Conservation (phyloP, 1,284 basidiomycete genomes). For the Cutaneotrichosporon cavernicola region DNA sequence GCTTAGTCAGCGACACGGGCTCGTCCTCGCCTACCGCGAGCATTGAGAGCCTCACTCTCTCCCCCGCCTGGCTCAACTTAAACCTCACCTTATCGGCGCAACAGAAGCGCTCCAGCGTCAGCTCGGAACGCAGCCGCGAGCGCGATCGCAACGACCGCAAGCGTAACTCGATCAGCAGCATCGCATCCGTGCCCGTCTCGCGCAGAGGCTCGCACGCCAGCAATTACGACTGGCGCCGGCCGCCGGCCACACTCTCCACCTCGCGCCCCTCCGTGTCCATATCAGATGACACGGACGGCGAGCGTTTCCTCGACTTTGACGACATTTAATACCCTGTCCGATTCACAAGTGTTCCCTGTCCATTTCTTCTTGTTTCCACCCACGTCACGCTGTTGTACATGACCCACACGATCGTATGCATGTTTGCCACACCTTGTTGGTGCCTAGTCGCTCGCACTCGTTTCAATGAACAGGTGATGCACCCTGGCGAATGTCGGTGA, state of each 20-base stretch:
- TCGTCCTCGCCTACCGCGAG: slow-evolving; percentile 18
- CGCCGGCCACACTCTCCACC: neutral
- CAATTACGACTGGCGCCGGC: slow-evolving; percentile 1
- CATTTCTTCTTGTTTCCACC: neutral
- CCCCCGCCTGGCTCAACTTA: slow-evolving; percentile 10
- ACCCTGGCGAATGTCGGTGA: too few relatives aligned
- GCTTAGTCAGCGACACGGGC: slow-evolving; percentile 21
- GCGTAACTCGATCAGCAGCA: slow-evolving; percentile 8
- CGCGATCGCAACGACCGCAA: slow-evolving; percentile 3
- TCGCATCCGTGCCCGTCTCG: neutral
- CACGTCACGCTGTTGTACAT: slow-evolving; percentile 1
- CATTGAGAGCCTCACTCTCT: slow-evolving; percentile 20
- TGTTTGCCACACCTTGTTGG: slow-evolving; percentile 1
- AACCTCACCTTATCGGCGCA: slow-evolving; percentile 1
- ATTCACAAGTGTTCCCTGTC: neutral
- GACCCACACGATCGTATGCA: neutral
- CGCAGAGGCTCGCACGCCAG: slow-evolving; percentile 7
- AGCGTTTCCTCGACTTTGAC: slow-evolving; percentile 30
- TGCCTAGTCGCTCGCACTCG: too few relatives aligned
- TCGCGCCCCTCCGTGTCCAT: slow-evolving; percentile 7
- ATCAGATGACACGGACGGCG: slow-evolving; percentile 17
- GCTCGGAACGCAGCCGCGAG: slow-evolving; percentile 4
- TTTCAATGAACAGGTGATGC: too few relatives aligned
- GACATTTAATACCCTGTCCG: slow-evolving; percentile 18
- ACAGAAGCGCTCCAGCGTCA: slow-evolving; percentile 8